Conservation (phyloP, 2,329 filamentous ascomycete genomes). For the Aureobasidium lini region DNA sequence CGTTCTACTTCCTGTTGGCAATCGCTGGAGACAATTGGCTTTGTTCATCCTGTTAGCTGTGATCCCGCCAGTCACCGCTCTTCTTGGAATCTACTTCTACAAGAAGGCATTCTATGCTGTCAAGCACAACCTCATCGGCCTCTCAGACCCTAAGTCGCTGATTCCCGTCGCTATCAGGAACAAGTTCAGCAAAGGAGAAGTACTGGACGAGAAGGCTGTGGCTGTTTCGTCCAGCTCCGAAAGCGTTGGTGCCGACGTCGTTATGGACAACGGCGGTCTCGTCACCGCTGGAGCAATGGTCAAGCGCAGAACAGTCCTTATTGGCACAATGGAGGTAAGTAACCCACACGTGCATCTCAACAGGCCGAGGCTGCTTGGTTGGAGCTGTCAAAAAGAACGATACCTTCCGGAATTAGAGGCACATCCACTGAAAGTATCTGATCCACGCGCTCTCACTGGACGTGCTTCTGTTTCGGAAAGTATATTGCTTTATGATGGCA, state of each 20-base stretch:
- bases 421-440: no score
- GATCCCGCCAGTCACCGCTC: slow-evolving; percentile 46
- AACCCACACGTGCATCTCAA: background rate
- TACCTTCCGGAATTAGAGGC: no score
- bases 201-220: slow-evolving; percentile 25
- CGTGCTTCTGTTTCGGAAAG: no score
- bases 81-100: slow-evolving; percentile 48
- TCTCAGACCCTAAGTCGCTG: slow-evolving; percentile 42
- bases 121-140: slow-evolving; percentile 54
- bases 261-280: background rate
- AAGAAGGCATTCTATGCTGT: slow-evolving; percentile 56
- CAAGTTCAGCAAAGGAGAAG: slow-evolving; percentile 23
- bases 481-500: no score
- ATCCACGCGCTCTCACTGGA: no score
- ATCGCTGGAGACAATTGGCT: slow-evolving; percentile 46
- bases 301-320: slow-evolving; percentile 49
- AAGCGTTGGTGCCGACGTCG: slow-evolving; percentile 17
- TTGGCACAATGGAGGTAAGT: slow-evolving; percentile 56
- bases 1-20: slow-evolving; percentile 47
- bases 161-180: slow-evolving; percentile 29
- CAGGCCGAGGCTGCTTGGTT: no score
- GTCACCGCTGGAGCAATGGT: slow-evolving; percentile 1
- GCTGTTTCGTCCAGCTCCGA: slow-evolving; percentile 28
- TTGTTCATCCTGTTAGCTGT: slow-evolving; percentile 49
- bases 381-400: no score